Base-by-base conservation (phyloP, 805 yeast species). In the Myxozyma sirexii region DNA sequence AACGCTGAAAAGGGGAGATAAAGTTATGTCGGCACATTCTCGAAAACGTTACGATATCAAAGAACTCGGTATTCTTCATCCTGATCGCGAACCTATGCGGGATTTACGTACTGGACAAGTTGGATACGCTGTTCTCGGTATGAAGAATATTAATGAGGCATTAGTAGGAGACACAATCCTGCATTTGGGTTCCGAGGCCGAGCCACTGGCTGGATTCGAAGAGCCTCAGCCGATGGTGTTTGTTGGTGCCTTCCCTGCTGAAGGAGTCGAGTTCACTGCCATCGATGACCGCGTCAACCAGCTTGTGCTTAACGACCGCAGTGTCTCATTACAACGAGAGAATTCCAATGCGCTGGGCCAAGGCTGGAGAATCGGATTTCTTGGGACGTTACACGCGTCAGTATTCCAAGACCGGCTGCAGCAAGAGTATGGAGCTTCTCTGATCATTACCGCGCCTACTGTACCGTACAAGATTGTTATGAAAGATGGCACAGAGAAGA, bases 211-310 rank as follows among this genome's bases (percentile, higher is more conserved):
- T 0, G 98, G 98, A 0, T 94, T 93, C 72, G 97, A 92, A 74
- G 97, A 90, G 68, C 92, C 96, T 0, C 92, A 94, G 73, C 97
- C 98, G 0, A 94, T 94, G 98, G 98, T 56, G 15, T 94, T 93
- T 72, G 96, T 93, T 50, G 98, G 98, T 13, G 99, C 98, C 0
- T 93, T 90, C 68, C 98, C 99, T 0, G 94, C 97, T 0, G 97
- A 93, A 69, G 97, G 97, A 3, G 81, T 87, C 0, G 97, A 93
- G 68, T 93, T 93, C 72, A 88, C 88, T 62, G 86, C 82, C 27
- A 80, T 93, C 78, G 96, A 94, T 70, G 98, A 94, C 68, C 87
- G 91, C 71, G 84, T 93, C 74, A 89, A 87, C 68, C 91, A 90
- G 69, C 78, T 93, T 64, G 96, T 93, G 4, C 77, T 94, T 59